Evolutionary conservation across 1,284 basidiomycete species (phyloP).

Genomic region (Leccinum griseonigrum): DNA sequence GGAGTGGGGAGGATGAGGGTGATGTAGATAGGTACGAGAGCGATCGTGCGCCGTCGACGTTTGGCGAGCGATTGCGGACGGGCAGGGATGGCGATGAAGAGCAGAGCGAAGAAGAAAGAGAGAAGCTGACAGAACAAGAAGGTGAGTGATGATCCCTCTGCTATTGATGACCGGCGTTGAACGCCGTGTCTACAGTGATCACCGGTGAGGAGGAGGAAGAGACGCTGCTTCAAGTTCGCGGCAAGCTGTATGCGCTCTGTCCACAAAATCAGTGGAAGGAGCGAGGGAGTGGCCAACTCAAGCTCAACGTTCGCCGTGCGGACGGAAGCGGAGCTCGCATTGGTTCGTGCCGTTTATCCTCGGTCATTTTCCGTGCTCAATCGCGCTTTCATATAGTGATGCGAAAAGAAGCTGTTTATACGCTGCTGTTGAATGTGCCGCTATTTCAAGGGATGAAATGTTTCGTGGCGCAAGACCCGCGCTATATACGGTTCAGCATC

Average conservation of each 20-base stretch:
- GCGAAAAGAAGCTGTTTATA: slow-evolving; percentile 91
- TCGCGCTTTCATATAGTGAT: slow-evolving; percentile 61
- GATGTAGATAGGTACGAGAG: slow-evolving; percentile 38
- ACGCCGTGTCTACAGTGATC: slow-evolving; percentile 48
- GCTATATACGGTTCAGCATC: slow-evolving; percentile 77
- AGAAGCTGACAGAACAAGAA: slow-evolving; percentile 57
- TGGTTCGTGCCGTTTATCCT: slow-evolving; percentile 43
- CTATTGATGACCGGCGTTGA: background rate
- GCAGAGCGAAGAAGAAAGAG: slow-evolving; percentile 45
- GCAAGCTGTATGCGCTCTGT: slow-evolving; percentile 79
- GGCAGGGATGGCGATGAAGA: slow-evolving; percentile 55
- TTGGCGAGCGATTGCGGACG: slow-evolving; percentile 63
- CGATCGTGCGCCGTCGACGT: slow-evolving; percentile 39
- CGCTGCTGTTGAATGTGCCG: slow-evolving; percentile 81
- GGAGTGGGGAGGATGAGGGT: slow-evolving; percentile 37
- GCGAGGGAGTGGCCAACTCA: slow-evolving; percentile 80
- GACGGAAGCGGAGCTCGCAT: slow-evolving; percentile 75
- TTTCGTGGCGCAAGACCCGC: slow-evolving; percentile 72
- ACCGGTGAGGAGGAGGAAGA: slow-evolving; percentile 95
- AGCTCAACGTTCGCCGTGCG: slow-evolving; percentile 71
- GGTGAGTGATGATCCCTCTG: slow-evolving; percentile 40
- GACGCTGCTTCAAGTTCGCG: slow-evolving; percentile 80
- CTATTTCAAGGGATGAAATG: slow-evolving; percentile 88
- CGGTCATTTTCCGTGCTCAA: slow-evolving; percentile 6
- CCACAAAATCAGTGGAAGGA: slow-evolving; percentile 78